These are phyloP conservation scores for Clarireedia hainanense DNA, from an alignment of 2,329 filamentous ascomycete genomes.

Conservation along the genomic window DNA sequence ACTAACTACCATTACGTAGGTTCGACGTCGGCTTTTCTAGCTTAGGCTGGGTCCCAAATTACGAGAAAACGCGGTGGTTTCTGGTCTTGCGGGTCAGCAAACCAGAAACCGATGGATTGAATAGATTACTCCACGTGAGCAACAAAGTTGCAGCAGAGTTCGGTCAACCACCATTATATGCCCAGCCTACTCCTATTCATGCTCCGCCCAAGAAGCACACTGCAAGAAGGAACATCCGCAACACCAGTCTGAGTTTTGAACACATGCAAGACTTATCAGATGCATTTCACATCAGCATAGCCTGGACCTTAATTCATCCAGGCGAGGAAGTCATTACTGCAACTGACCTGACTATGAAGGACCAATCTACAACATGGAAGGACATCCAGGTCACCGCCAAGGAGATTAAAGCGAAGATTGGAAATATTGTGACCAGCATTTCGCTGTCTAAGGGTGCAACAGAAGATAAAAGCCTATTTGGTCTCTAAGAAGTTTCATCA, in stretches of 20 bases:
- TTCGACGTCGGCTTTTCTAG: slow-evolving; percentile 31
- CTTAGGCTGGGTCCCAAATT: slow-evolving; percentile 60
- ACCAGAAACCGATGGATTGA: slow-evolving; percentile 45
- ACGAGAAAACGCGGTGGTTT: slow-evolving; percentile 68
- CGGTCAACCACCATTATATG: slow-evolving; percentile 66
- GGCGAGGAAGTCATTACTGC: slow-evolving; percentile 34
- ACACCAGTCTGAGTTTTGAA: background rate
- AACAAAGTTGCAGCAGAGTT: slow-evolving; percentile 55
- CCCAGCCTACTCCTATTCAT: slow-evolving; percentile 5
- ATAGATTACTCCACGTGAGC: slow-evolving; percentile 54
- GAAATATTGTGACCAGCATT: slow-evolving; percentile 55
- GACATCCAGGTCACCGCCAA: slow-evolving; percentile 45
- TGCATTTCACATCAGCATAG: slow-evolving; percentile 83
- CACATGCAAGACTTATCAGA: slow-evolving; percentile 36
- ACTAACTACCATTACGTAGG: slow-evolving; percentile 6
- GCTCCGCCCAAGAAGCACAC: slow-evolving; percentile 1
- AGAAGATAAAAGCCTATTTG: slow-evolving; percentile 20
- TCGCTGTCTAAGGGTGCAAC: slow-evolving; percentile 27
- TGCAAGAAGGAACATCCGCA: slow-evolving; percentile 1
- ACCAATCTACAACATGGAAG: background rate
- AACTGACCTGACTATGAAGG: slow-evolving; percentile 26
- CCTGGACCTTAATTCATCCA: slow-evolving; percentile 63
- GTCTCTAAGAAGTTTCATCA: slow-evolving; percentile 10
- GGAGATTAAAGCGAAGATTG: slow-evolving; percentile 66
- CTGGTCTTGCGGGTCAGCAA: slow-evolving; percentile 60